Percentiles rank a stretch among this genome's conserved stretches.
Conservation (phyloP, 1,284 basidiomycete genomes). For the Sanghuangporus baumii region DNA sequence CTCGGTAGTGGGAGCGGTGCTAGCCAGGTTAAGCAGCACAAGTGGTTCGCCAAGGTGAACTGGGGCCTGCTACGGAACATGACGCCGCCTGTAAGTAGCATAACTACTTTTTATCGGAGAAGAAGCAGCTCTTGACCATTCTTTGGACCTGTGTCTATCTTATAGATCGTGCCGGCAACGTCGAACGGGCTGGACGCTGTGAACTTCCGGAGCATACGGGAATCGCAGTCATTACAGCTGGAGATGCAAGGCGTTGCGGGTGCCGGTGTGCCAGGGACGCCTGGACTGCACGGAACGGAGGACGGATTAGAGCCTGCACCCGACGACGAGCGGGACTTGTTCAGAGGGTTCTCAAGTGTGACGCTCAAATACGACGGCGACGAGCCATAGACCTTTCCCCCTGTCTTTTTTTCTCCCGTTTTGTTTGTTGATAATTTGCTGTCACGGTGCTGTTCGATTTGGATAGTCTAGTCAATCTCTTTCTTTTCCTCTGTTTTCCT, state of each 20-base stretch:
- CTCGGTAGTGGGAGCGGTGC: slow-evolving; percentile 92
- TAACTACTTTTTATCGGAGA: background rate
- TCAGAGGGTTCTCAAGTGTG: slow-evolving; percentile 82
- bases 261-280: slow-evolving; percentile 33
- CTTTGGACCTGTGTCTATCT: background rate
- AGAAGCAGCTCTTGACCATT: background rate
- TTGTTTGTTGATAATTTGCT: background rate
- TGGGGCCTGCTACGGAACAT: slow-evolving; percentile 95
- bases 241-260: slow-evolving; percentile 45
- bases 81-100: slow-evolving; percentile 80
- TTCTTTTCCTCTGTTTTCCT: slow-evolving; percentile 21
- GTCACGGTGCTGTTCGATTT: slow-evolving; percentile 9
- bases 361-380: slow-evolving; percentile 83
- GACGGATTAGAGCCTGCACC: slow-evolving; percentile 44
- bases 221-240: slow-evolving; percentile 86
- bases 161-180: slow-evolving; percentile 76
- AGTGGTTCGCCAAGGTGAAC: slow-evolving; percentile 95
- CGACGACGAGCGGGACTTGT: slow-evolving; percentile 49
- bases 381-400: slow-evolving; percentile 14
- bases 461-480: slow-evolving; percentile 17
- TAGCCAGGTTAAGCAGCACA: slow-evolving; percentile 98
- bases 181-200: slow-evolving; percentile 83
- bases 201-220: slow-evolving; percentile 89
- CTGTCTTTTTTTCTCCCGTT: background rate
- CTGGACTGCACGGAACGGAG: slow-evolving; percentile 37